These are phyloP conservation scores for Sporothrix brasiliensis DNA, from an alignment of 2,329 filamentous ascomycete species.

Conservation along the genomic window DNA sequence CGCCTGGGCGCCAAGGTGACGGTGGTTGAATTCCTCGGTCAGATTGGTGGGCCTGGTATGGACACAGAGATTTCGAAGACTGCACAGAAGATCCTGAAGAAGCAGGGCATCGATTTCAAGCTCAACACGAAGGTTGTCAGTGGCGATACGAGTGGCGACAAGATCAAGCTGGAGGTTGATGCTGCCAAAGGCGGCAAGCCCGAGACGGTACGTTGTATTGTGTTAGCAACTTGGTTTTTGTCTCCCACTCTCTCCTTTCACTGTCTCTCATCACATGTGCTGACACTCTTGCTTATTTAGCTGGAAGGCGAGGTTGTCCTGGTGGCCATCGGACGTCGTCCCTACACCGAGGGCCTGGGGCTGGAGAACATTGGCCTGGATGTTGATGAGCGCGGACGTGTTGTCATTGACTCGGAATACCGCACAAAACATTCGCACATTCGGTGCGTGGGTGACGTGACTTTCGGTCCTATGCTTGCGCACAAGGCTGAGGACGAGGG, in stretches of 20 bases:
- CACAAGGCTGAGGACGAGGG: conserved; percentile 99
- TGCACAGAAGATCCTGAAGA: conserved; percentile 87
- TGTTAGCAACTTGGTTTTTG: no score
- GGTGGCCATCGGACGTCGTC: conserved; percentile 92
- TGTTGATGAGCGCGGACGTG: conserved; percentile 86
- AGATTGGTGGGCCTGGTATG: conserved; percentile 98
- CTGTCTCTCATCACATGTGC: not conserved
- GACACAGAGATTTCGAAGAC: conserved; percentile 89
- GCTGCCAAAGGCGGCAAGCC: conserved; percentile 94
- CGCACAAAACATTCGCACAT: conserved; percentile 97
- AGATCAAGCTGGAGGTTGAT: conserved; percentile 81
- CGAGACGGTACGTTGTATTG: conserved; percentile 67
- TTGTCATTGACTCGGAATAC: conserved; percentile 98
- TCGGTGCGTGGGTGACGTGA: conserved; percentile 92
- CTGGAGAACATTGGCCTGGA: conserved; percentile 93
- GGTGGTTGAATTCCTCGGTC: conserved; percentile 92
- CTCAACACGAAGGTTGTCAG: conserved; percentile 90
- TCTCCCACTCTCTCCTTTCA: conserved; percentile 3
- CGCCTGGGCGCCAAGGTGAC: conserved; percentile 92
- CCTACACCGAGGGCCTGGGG: conserved; percentile 88
- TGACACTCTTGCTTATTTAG: conserved; percentile 48
- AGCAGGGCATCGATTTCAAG: conserved; percentile 99
- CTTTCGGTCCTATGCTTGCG: conserved; percentile 97
- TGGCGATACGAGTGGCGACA: conserved; percentile 78
- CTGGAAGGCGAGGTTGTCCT: conserved; percentile 94